Base-by-base conservation (phyloP, 805 yeast species). In the Candida stauntonica region DNA sequence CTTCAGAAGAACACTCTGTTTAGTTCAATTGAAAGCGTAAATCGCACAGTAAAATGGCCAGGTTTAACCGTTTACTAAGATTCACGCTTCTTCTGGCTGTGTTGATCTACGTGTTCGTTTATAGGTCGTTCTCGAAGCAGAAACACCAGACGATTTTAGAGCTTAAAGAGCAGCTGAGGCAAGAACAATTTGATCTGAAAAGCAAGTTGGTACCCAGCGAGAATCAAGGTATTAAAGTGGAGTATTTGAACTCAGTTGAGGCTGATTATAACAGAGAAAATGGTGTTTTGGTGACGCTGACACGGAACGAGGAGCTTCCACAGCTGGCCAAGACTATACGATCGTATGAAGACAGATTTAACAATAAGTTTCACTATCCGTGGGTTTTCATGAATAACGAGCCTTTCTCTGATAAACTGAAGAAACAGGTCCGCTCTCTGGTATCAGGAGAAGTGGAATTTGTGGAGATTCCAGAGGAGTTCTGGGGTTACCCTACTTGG, bases 321-420 rank as follows among this genome's bases (percentile, higher is more conserved):
- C 19, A 24, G 0, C 64, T 81, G 51, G 86, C 86, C 13, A 70
- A 61, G 20, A 76, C 86, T 8, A 76, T 81, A 41, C 67, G 81
- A 56, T 72, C 74, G 34, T 66, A 84, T 44, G 95, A 86, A 62
- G 94, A 85, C 60, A 66, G 94, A 45, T 86, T 86, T 69, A 86
- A 86, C 65, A 54, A 62, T 13, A 69, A 77, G 36, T 85, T 63
- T 64, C 69, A 79, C 42, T 86, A 86, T 55, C 95, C 89, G 47
- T 86, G 95, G 95, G 84, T 84, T 15, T 86, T 75, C 47, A 55
- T 70, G 19, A 75, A 74, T 45, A 70, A 75, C 45, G 61, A 63
- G 39, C 66, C 65, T 1, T 75, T 75, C 46, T 49, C 63, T 3
- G 46, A 52, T 1, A 63, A 65, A 7, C 73, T 75, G 44, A 60